Evolutionary conservation across 192 early-diverging fungal species (phyloP), one percentile per base, ranked within the genome.

Genomic region (Funneliformis geosporum): DNA sequence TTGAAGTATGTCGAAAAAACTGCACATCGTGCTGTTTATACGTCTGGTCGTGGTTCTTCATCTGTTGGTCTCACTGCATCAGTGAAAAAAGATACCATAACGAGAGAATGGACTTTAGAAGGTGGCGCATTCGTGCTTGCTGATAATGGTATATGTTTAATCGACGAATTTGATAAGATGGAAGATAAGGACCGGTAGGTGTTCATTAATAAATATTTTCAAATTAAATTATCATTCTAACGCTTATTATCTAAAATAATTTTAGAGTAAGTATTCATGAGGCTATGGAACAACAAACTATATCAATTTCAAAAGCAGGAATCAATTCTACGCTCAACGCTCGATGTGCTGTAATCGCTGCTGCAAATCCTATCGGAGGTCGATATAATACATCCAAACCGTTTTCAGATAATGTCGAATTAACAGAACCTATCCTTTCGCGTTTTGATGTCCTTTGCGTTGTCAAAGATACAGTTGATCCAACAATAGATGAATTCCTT

Each of bases 381-480:
- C 91, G 94, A 55, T 96, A 96, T 85, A 94, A 94, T 76, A 89
- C 95, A n/a, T 91, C 94, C 55, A 89, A 97, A 25, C 93, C 96
- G 0, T 97, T 99, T 75, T 95, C 95, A 46, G 93, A 96, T 83
- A 99, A 99, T 80, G 98, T 99, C 25, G 96, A 99, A 84, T 86
- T 99, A 78, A 99, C 98, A 0, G 98, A 99, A 81, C 98, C 98
- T 21, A 99, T 99, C 80, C 81, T 99, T 80, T 99, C 98, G 28
- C 96, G 98, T 82, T 99, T 99, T 77, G 98, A 99, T 86, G 90
- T 97, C 2, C 89, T 99, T 1, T 97, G 96, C 82, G 98, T 99
- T 10, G 96, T 99, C 38, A 91, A 95, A 78, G 98, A 99, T 86
- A 89, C 89, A 65, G 92, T 96, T 62, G 94, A 99, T 76, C 95